These are phyloP conservation scores for Lagerstroemia speciosa DNA, from an alignment of 345 rosid species.

Conservation along the genomic window DNA sequence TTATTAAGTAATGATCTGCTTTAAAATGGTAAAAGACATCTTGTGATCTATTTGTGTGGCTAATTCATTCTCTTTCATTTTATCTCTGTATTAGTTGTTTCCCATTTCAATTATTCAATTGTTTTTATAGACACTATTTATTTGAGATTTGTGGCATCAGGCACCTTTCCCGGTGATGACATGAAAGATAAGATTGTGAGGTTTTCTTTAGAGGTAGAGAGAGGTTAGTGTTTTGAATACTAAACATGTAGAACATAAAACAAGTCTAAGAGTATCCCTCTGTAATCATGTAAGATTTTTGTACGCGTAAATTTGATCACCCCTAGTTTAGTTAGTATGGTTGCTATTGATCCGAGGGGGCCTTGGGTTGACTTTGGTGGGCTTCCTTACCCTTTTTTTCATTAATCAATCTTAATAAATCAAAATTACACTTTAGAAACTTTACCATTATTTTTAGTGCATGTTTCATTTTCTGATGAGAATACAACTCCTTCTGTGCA, in stretches of 20 bases:
- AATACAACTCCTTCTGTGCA: slow-evolving; percentile 19
- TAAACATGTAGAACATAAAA: background rate
- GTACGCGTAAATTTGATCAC: background rate
- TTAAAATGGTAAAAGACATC: background rate
- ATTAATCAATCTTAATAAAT: background rate
- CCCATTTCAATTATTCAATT: no score
- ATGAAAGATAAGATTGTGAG: background rate
- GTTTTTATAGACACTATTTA: no score
- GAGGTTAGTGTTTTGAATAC: background rate
- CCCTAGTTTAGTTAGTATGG: background rate
- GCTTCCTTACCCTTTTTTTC: background rate
- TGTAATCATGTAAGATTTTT: background rate
- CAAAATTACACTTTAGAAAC: background rate
- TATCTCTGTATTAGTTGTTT: no score
- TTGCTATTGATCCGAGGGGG: background rate
- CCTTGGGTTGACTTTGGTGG: background rate
- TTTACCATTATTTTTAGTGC: background rate
- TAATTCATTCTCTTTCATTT: no score
- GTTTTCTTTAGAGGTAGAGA: background rate
- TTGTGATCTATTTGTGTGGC: background rate
- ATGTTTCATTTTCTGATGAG: background rate
- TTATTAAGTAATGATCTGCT: background rate
- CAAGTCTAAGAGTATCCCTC: background rate
- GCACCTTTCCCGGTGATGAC: background rate
- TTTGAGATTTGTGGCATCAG: no score